Base-by-base conservation (phyloP, 176 grass and related monocot genomes). In the Triticum monococcum region DNA sequence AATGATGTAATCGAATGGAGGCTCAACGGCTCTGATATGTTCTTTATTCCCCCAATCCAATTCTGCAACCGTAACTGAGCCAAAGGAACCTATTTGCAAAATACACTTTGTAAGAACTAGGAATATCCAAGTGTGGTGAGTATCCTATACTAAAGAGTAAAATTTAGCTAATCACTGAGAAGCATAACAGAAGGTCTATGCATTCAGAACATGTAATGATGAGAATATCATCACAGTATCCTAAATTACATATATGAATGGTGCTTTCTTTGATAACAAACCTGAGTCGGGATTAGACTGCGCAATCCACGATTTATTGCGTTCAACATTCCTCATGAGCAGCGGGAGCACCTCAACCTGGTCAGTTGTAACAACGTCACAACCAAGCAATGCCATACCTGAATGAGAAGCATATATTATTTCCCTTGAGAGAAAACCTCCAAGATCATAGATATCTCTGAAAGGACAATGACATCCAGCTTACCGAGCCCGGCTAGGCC, bases 1-100 rank as follows among this genome's bases (percentile, higher is more conserved):
- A 79, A 98, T 94, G 77, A 98, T 95, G 78, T 92, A 98, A 91
- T 98, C 96, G 79, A 98, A 98, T 61, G 96, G 96, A 68, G 96
- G 96, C 2, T 74, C 90, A 80, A 94, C 93, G 18, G 86, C 86
- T 54, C 83, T 89, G 26, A 98, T 95, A 71, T 98, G 96, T 2
- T 88, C 90, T 89, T 89, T 90, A 33, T 98, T 95, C 18, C 91
- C 93, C 96, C 96, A 98, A 66, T 95, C 93, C 89, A 98, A 66
- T 78, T 98, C 96, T 45, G 91, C 89, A 78, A 95, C 93, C 11
- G 64, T 74, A 64, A 98, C 85, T 43, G 89, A 87, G 17, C 96
- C 96, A 8, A 98, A 79, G 28, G 91, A 83, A 66, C 86, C 91
- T 94, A 80, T 77, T 81, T 84, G 59, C 3, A 78, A 88, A 52